phyloP scores from a whole-genome alignment of 1,284 basidiomycete species.

The Puccinia horiana region DNA sequence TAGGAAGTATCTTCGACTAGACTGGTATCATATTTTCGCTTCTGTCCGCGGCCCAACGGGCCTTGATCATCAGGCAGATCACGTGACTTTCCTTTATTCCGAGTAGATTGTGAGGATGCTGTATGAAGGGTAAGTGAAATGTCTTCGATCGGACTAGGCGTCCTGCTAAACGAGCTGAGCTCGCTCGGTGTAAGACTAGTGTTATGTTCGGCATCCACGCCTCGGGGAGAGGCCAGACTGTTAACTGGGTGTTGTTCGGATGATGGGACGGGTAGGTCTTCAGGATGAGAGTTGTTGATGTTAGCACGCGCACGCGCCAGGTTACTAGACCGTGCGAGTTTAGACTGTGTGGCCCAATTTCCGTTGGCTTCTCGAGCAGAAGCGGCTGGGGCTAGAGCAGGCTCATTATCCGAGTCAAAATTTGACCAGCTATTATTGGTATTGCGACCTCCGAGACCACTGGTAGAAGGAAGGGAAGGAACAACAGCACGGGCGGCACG shows the following conservation, averaged over 20 bases:
- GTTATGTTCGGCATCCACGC: not conserved
- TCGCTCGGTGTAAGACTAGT: constrained; percentile 52
- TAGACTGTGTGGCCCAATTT: constrained; percentile 31
- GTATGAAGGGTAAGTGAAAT: constrained; percentile 56
- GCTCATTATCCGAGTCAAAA: constrained; percentile 41
- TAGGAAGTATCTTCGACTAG: constrained; percentile 52
- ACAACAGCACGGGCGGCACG: constrained; percentile 25
- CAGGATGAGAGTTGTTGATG: constrained; percentile 15
- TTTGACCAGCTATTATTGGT: constrained; percentile 48
- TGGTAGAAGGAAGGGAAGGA: constrained; percentile 33
- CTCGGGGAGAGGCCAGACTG: not conserved
- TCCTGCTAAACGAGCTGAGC: constrained; percentile 54
- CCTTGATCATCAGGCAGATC: constrained; percentile 44
- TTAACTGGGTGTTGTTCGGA: not conserved
- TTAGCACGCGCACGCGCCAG: constrained; percentile 28
- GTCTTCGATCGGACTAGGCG: constrained; percentile 56
- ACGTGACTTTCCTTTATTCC: constrained; percentile 51
- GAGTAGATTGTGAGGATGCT: constrained; percentile 51
- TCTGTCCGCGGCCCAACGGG: constrained; percentile 51
- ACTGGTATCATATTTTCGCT: constrained; percentile 52
- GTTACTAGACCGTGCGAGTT: constrained; percentile 37
- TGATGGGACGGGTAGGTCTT: constrained; percentile 38
- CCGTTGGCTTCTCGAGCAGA: constrained; percentile 11
- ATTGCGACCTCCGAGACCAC: constrained; percentile 25
- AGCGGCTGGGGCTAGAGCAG: not conserved